These are phyloP conservation scores for Toxicodendron radicans DNA, from an alignment of 345 rosid species.

Conservation along the genomic window DNA sequence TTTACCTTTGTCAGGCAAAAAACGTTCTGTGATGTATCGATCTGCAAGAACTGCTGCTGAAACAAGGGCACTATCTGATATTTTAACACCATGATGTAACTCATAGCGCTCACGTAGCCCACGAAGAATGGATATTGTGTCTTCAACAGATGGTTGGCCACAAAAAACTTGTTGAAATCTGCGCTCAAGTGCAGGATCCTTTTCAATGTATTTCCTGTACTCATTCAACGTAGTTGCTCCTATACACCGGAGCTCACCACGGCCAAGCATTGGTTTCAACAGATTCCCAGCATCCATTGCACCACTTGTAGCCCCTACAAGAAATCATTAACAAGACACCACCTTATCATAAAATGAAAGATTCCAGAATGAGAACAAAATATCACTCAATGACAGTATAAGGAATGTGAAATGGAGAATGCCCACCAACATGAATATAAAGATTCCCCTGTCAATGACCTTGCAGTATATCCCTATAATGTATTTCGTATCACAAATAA, in stretches of 20 bases:
- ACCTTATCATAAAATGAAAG: neutral
- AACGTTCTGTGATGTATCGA: conserved; percentile 85
- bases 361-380: neutral
- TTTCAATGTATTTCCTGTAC: conserved; percentile 87
- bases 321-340: neutral
- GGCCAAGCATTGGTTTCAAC: conserved; percentile 91
- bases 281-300: conserved; percentile 97
- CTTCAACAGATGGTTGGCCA: conserved; percentile 91
- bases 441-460: too few species aligned
- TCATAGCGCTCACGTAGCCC: conserved; percentile 86
- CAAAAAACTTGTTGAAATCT: conserved; percentile 96
- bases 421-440: neutral
- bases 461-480: too few species aligned
- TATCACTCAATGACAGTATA: neutral
- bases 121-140: conserved; percentile 88
- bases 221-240: conserved; percentile 93
- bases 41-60: conserved; percentile 86
- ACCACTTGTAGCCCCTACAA: conserved; percentile 69
- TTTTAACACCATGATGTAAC: conserved; percentile 89
- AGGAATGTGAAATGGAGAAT: neutral
- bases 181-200: conserved; percentile 88
- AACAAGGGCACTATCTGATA: conserved; percentile 91
- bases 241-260: conserved; percentile 86
- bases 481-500: too few species aligned
- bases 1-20: conserved; percentile 94